These are phyloP conservation scores for Penicillium flavigenum DNA, from an alignment of 495 filamentous ascomycete genomes.

Conservation along the genomic window DNA sequence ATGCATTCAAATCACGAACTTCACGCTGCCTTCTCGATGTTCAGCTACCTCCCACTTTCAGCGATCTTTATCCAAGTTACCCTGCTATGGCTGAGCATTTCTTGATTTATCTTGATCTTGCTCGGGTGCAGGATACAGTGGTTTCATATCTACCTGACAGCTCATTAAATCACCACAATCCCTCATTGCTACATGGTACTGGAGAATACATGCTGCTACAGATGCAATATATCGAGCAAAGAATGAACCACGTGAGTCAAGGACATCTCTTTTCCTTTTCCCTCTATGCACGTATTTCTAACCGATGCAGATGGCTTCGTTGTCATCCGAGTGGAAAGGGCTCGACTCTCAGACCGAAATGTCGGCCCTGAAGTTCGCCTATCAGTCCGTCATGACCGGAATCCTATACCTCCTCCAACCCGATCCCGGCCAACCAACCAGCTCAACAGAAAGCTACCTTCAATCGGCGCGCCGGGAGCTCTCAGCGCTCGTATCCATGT, in stretches of 20 bases:
- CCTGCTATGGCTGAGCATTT: slow-evolving; percentile 13
- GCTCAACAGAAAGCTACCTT: slow-evolving; percentile 15
- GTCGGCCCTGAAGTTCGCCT: slow-evolving; percentile 23
- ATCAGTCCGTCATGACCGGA: slow-evolving; percentile 24
- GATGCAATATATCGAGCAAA: slow-evolving; percentile 20
- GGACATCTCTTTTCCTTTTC: background rate
- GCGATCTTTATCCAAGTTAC: background rate
- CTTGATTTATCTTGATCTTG: slow-evolving; percentile 20
- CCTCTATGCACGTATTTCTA: background rate
- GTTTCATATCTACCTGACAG: slow-evolving; percentile 10
- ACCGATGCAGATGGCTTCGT: slow-evolving; percentile 11
- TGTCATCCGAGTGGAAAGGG: slow-evolving; percentile 21
- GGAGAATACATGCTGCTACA: slow-evolving; percentile 11
- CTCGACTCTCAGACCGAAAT: slow-evolving; percentile 22
- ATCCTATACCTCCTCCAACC: slow-evolving; percentile 21
- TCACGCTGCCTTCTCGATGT: slow-evolving; percentile 13
- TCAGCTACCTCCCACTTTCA: background rate
- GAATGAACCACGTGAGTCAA: slow-evolving; percentile 17
- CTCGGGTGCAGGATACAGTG: slow-evolving; percentile 23
- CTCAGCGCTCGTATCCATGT: slow-evolving; percentile 22
- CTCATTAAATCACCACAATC: background rate
- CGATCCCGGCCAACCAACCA: background rate
- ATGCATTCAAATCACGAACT: slow-evolving; percentile 21
- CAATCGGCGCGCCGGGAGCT: slow-evolving; percentile 24
- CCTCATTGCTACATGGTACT: background rate